Percentiles rank a stretch among this genome's conserved stretches.
These are phyloP conservation scores for Fusarium sororula DNA, from an alignment of 2,329 filamentous ascomycete species.

Conservation along the genomic window DNA sequence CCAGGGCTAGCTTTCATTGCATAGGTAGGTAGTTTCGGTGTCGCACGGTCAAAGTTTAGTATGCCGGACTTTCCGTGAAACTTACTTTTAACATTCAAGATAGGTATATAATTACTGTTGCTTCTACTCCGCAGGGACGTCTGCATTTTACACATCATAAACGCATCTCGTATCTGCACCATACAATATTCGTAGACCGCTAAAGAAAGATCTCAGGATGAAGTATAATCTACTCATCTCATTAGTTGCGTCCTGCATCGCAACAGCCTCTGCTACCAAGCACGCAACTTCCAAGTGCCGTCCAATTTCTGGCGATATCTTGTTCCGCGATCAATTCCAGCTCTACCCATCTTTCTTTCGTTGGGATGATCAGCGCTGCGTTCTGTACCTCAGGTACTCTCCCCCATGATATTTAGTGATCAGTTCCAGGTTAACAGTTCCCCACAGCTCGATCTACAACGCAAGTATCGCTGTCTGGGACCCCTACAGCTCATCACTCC, in stretches of 20 bases:
- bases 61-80: background rate
- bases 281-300: background rate
- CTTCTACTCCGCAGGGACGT: background rate
- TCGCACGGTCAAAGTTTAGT: background rate
- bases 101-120: background rate
- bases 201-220: rapidly evolving
- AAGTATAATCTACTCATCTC: rapidly evolving
- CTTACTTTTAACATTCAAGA: rapidly evolving
- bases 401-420: rapidly evolving
- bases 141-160: background rate
- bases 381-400: background rate
- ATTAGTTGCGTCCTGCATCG: rapidly evolving
- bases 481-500: background rate
- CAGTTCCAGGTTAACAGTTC: rapidly evolving
- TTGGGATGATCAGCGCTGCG: background rate
- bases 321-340: background rate
- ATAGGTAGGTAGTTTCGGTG: rapidly evolving
- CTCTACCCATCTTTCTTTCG: background rate
- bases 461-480: background rate
- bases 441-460: background rate
- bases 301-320: background rate
- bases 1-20: rapidly evolving
- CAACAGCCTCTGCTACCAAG: background rate
- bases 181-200: rapidly evolving
- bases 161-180: rapidly evolving